phyloP scores from a whole-genome alignment of 2,329 filamentous ascomycete genomes.

The Xylaria sp. region DNA sequence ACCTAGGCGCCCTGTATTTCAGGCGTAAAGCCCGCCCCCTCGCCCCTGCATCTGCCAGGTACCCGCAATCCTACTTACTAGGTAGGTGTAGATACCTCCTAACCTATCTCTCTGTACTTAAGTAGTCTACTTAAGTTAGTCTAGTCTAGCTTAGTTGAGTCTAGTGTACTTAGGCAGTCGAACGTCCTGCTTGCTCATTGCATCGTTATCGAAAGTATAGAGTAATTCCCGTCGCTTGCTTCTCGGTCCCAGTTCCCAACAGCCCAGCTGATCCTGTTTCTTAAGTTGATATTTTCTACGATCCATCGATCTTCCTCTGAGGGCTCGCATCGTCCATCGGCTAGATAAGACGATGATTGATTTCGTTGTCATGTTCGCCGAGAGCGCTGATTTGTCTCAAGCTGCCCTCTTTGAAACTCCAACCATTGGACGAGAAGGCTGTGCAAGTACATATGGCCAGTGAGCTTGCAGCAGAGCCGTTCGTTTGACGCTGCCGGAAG shows the following conservation, averaged over 20 bases:
- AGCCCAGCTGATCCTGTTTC: neutral
- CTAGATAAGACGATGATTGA: neutral
- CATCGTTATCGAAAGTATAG: too few relatives aligned
- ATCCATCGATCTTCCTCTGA: neutral
- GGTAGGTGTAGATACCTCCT: too few relatives aligned
- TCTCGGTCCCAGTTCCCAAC: neutral
- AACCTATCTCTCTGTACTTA: too few relatives aligned
- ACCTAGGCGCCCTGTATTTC: neutral
- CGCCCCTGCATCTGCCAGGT: too few relatives aligned
- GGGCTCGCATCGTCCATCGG: neutral
- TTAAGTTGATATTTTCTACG: neutral
- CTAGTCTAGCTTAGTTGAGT: too few relatives aligned
- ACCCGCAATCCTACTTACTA: too few relatives aligned
- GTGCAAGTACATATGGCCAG: neutral
- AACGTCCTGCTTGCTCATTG: too few relatives aligned
- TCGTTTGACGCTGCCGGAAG: conserved; percentile 3
- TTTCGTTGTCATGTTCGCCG: neutral
- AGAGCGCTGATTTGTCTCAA: conserved; percentile 9
- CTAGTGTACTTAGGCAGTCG: too few relatives aligned
- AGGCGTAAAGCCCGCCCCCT: conserved; percentile 6
- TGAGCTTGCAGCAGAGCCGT: neutral
- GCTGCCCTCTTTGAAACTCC: conserved; percentile 6
- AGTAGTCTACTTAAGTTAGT: too few relatives aligned
- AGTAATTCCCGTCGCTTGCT: neutral
- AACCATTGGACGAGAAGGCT: conserved; percentile 5